Base-by-base conservation (phyloP, 2,329 filamentous ascomycete genomes). In the Tothia fuscella region DNA sequence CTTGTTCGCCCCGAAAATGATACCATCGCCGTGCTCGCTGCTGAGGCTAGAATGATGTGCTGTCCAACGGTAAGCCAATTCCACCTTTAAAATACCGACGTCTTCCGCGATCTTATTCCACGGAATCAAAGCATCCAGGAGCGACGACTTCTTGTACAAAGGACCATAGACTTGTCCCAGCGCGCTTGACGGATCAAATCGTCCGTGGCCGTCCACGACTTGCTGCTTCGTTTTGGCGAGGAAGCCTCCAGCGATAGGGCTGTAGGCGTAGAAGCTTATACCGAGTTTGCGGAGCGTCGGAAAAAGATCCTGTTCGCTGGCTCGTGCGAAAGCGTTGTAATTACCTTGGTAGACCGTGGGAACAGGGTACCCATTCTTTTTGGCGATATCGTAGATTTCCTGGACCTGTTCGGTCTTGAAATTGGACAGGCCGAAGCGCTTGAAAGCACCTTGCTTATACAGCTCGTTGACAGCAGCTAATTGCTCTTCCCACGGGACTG, bases 271-370 rank as follows among this genome's bases (percentile, higher is more conserved):
- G 50, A 68, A 62, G 3, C 54, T 30, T 14, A 69, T 63, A n/a
- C 56, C 56, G 20, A 65, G 55, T 34, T 61, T 53, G 25, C 66
- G 59, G 4, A 71, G 58, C 1, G 57, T 53, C 1, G 67, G 66
- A 37, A 70, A 61, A 13, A 71, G 54, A 2, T 56, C 47, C 0
- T 49, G 52, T 43, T 72, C 68, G 0, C 48, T 14, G n/a, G 56
- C 52, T 2, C 68, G 60, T 1, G 53, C 53, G 32, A 66, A 45
- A 26, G 62, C 52, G 36, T 54, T 60, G 51, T 67, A 67, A 46
- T 61, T 63, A 1, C 63, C 66, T 49, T 71, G 66, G 50, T 66
- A 72, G 2, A 69, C 61, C 0, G 55, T 55, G 0, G 67, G 68
- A 3, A 54, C 42, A 9, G 64, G 52, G 21, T 53, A 64, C 28